phyloP scores from a whole-genome alignment of 2,329 filamentous ascomycete genomes.

The Botrytis elliptica region DNA sequence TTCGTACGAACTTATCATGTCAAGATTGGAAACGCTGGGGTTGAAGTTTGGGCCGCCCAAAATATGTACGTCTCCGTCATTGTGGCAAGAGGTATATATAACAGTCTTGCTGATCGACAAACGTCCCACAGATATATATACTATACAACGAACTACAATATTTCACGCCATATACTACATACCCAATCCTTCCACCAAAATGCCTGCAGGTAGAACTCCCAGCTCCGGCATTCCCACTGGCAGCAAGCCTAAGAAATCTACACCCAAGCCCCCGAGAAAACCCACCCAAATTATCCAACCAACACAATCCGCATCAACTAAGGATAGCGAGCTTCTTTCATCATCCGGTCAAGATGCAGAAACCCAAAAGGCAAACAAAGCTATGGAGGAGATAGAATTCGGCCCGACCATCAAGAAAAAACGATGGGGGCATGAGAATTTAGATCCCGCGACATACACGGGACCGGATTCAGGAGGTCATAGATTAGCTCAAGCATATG shows the following conservation, averaged over 20 bases:
- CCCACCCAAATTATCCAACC: no score
- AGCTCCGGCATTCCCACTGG: not conserved
- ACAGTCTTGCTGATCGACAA: not conserved
- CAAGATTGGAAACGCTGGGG: not conserved
- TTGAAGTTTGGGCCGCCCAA: not conserved
- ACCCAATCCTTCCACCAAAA: not conserved
- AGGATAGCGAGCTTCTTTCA: no score
- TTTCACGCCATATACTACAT: not conserved
- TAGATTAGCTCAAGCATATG: rapidly evolving
- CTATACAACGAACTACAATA: not conserved
- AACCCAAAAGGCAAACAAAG: no score
- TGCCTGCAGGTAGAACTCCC: not conserved
- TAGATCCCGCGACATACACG: no score
- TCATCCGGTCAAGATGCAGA: no score
- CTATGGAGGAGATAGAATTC: not conserved
- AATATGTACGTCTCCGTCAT: not conserved
- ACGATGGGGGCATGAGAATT: no score
- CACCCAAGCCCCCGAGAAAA: no score
- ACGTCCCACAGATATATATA: not conserved
- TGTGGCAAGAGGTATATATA: not conserved
- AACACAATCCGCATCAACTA: no score
- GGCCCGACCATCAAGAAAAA: no score
- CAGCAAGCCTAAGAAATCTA: not conserved
- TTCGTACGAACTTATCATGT: not conserved
- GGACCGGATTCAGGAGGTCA: not conserved